Evolutionary conservation across 306 rosid species (phyloP).

Genomic region (Amphicarpaea edgeworthii): DNA sequence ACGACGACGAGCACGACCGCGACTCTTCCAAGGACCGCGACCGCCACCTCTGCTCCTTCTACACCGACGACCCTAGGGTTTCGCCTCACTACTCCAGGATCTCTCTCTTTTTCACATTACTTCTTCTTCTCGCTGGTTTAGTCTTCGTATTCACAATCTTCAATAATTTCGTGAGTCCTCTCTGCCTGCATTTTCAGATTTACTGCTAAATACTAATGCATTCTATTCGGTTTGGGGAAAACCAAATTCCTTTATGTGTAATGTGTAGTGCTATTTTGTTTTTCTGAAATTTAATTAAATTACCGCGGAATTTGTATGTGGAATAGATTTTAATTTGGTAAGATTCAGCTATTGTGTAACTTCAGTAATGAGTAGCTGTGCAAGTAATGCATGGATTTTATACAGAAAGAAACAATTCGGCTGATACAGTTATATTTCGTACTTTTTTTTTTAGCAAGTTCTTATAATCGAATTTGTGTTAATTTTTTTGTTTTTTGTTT

Average conservation of each 20-base stretch:
- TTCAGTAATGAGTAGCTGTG: conserved; percentile 10
- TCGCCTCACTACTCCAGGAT: conserved; percentile 71
- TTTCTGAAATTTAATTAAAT: neutral
- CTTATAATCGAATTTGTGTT: conserved; percentile 31
- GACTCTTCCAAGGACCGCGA: conserved; percentile 80
- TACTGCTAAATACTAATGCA: neutral
- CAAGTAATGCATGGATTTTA: conserved; percentile 4
- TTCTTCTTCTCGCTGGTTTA: conserved; percentile 57
- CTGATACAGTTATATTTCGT: conserved; percentile 10
- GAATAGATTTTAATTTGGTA: conserved; percentile 6
- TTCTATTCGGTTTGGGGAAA: neutral
- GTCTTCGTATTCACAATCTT: conserved; percentile 66
- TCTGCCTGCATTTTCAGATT: conserved; percentile 16
- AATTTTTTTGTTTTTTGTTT: no score
- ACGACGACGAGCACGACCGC: conserved; percentile 79
- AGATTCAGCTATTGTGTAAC: neutral
- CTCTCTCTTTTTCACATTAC: conserved; percentile 57
- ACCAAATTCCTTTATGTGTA: neutral
- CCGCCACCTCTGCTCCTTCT: conserved; percentile 63
- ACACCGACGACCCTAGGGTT: conserved; percentile 90
- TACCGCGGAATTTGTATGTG: no score
- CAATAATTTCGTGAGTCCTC: conserved; percentile 63
- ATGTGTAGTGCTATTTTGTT: neutral
- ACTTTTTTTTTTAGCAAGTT: neutral
- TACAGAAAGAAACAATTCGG: neutral